Conservation (phyloP, 1,139 yeast genomes). For the Diutina rugosa region DNA sequence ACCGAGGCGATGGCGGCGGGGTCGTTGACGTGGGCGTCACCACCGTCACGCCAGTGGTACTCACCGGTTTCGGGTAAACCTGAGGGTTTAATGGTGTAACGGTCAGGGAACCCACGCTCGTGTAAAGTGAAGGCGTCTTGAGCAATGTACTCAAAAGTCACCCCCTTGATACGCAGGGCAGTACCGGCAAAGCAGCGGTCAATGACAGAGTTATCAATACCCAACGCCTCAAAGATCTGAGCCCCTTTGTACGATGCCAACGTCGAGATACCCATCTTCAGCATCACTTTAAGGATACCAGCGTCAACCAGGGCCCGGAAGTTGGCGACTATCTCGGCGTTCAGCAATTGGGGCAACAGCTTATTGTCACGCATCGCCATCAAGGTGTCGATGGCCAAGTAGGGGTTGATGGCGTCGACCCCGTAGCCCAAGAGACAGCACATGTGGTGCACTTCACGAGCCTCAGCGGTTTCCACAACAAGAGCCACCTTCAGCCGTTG, state of each 20-base stretch:
- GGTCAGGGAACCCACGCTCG: conserved; percentile 79
- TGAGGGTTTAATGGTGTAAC: conserved; percentile 57
- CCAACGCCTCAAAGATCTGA: conserved; percentile 93
- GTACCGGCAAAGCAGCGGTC: conserved; percentile 96
- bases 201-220: conserved; percentile 89
- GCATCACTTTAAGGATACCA: conserved; percentile 93
- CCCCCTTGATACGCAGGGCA: conserved; percentile 92
- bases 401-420: conserved; percentile 93
- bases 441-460: conserved; percentile 93
- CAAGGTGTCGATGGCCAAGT: conserved; percentile 82
- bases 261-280: conserved; percentile 98
- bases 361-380: conserved; percentile 76
- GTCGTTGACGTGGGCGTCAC: conserved; percentile 87
- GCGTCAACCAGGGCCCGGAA: conserved; percentile 77
- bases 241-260: conserved; percentile 97
- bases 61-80: conserved; percentile 93
- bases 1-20: conserved; percentile 91
- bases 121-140: conserved; percentile 93
- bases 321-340: conserved; percentile 53
- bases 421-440: conserved; percentile 94
- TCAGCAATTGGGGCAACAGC: conserved; percentile 44
- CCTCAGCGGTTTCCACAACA: conserved; percentile 89
- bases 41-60: conserved; percentile 98
- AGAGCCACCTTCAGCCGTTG: conserved; percentile 93
- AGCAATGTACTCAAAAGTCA: conserved; percentile 89